phyloP scores from a whole-genome alignment of 805 yeast species.

The Kodamaea restingae region DNA sequence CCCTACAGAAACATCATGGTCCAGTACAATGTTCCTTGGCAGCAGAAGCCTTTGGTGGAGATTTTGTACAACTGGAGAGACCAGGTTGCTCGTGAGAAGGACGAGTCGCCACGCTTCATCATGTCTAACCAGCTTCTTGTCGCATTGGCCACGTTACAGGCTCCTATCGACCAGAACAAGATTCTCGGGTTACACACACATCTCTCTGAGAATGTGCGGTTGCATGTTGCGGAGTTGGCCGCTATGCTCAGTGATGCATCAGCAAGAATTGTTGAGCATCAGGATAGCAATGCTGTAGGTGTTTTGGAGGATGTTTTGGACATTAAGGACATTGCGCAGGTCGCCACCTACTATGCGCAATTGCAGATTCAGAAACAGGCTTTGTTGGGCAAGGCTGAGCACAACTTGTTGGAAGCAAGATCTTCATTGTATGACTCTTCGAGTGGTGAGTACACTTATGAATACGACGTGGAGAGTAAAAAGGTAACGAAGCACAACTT shows the following conservation, averaged over 20 bases:
- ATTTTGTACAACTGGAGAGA: constrained; percentile 84
- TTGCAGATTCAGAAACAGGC: constrained; percentile 11
- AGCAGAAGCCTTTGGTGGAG: constrained; percentile 53
- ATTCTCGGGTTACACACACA: constrained; percentile 46
- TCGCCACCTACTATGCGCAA: constrained; percentile 7
- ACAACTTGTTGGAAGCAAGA: constrained; percentile 4
- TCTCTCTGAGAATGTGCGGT: constrained; percentile 53
- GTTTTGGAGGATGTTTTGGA: constrained; percentile 1
- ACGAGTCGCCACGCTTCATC: constrained; percentile 79
- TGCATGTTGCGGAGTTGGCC: constrained; percentile 55
- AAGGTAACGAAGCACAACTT: constrained; percentile 16
- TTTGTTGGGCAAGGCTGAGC: constrained; percentile 8
- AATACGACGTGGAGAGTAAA: constrained; percentile 14
- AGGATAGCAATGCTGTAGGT: background rate
- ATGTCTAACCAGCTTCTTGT: constrained; percentile 79
- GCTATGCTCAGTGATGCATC: constrained; percentile 47
- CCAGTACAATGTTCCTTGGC: constrained; percentile 59
- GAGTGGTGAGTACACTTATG: constrained; percentile 11
- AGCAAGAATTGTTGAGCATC: constrained; percentile 21
- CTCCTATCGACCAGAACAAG: constrained; percentile 56
- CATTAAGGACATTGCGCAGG: constrained; percentile 3
- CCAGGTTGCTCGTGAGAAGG: constrained; percentile 61
- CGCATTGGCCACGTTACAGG: constrained; percentile 48
- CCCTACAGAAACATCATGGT: constrained; percentile 63
- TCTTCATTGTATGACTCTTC: background rate